Conservation (phyloP, 768 basidiomycete genomes). For the Auriscalpium microsporum region DNA sequence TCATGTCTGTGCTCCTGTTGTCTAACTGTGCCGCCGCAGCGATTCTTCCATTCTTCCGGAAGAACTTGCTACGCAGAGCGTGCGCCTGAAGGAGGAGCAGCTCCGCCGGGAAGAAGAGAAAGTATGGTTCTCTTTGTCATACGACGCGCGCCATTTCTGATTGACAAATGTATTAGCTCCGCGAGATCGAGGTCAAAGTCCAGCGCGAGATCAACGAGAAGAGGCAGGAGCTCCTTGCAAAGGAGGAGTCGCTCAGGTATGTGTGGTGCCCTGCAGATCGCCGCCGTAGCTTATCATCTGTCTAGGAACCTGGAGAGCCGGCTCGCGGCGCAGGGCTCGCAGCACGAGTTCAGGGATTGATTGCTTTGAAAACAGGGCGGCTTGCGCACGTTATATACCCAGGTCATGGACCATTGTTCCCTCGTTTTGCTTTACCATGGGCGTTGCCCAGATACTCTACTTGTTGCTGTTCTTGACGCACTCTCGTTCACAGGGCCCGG, state of each 20-base stretch:
- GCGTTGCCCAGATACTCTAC: background rate
- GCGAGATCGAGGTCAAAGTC: constrained; percentile 96
- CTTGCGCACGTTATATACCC: constrained; percentile 20
- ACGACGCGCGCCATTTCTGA: background rate
- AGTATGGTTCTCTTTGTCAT: constrained; percentile 29
- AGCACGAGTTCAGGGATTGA: constrained; percentile 70
- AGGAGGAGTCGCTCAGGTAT: constrained; percentile 88
- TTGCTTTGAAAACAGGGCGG: background rate
- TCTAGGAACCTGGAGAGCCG: constrained; percentile 81
- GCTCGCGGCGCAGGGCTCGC: constrained; percentile 81
- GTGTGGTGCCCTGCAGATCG: constrained; percentile 12
- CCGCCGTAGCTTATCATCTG: background rate
- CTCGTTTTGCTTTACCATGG: background rate
- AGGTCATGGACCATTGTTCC: background rate
- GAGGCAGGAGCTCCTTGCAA: constrained; percentile 91
- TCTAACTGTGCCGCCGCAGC: constrained; percentile 30
- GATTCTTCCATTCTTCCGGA: constrained; percentile 91
- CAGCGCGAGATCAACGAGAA: constrained; percentile 98
- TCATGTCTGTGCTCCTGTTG: background rate
- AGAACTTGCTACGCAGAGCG: constrained; percentile 93
- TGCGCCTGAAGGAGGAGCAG: constrained; percentile 98
- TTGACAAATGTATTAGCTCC: constrained; percentile 45
- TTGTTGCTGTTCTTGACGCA: background rate
- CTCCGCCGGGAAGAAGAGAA: constrained; percentile 96
- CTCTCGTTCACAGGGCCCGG: background rate